Evolutionary conservation across 192 early-diverging fungal genomes (phyloP), one percentile per base, ranked within the genome.

Genomic region (Coemansia asiatica): DNA sequence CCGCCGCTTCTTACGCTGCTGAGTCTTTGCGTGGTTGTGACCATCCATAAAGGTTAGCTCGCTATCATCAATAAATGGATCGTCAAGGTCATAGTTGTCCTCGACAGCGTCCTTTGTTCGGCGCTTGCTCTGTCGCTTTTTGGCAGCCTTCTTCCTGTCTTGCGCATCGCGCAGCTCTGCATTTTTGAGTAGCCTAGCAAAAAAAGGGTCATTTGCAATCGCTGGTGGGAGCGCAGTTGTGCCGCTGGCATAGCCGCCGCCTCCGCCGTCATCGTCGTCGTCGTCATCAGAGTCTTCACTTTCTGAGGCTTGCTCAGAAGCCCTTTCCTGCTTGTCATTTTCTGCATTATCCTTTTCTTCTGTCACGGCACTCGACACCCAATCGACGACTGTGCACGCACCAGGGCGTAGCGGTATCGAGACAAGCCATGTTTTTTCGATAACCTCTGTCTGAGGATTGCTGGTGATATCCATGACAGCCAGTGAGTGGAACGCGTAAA

Each of bases 51-150:
- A 67, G 29, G 80, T 82, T 40, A 82, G 67, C 46, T 82, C 75
- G 50, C 71, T 78, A 50, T 82, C 80, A 54, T 82, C 80, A 68
- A 82, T 82, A 71, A 82, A 82, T 35, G 80, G 80, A 47, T 82
- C 80, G n/a, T 82, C 69, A 56, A 82, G 50, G 60, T 82, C 80
- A 25, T 82, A 82, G 27, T 66, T 64, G 25, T 82, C 80, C 27
- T 82, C 80, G 12, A 63, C 69, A 0, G 63, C 60, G 22, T 78
- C 75, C 31, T 69, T 72, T 2, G 68, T 56, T 31, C 64, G 51
- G 6, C 74, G 68, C 59, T 64, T 76, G 29, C 31, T 46, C 40
- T 56, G 63, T 9, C 69, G 64, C 27, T 64, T 74, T 25, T 64
- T 71, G 10, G 59, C 50, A 0, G 44, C 48, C 21, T 63, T 61